Evolutionary conservation across 768 basidiomycete genomes (phyloP).

Genomic region (Trametes coccinea): DNA sequence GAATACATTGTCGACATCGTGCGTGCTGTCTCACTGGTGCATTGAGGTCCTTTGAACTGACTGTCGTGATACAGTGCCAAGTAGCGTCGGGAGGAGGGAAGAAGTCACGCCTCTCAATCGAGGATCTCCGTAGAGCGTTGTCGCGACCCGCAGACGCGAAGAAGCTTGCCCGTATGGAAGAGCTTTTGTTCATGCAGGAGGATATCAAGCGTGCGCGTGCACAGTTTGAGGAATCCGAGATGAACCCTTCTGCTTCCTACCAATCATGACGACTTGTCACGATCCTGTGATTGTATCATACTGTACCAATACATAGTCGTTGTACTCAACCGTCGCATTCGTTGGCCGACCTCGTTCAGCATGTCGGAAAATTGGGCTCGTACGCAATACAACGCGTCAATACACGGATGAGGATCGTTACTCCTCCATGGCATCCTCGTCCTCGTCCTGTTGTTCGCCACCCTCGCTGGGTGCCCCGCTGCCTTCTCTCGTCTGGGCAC

Average conservation of each 20-base stretch:
- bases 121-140: conserved; percentile 79
- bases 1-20: conserved; percentile 92
- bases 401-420: conserved; percentile 27
- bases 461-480: conserved; percentile 23
- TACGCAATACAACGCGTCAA: neutral
- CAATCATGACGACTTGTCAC: conserved; percentile 20
- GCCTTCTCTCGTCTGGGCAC: conserved; percentile 21
- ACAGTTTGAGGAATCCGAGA: conserved; percentile 66
- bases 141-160: conserved; percentile 88
- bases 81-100: conserved; percentile 68
- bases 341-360: too few relatives aligned
- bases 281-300: conserved; percentile 9
- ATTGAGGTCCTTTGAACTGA: neutral
- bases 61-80: conserved; percentile 54
- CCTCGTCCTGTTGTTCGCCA: conserved; percentile 35
- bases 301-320: neutral
- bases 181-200: conserved; percentile 90
- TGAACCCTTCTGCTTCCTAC: conserved; percentile 48
- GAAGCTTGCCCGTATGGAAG: conserved; percentile 90
- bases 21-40: conserved; percentile 33
- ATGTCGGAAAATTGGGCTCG: too few relatives aligned
- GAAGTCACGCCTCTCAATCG: conserved; percentile 77
- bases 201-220: conserved; percentile 87
- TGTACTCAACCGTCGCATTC: neutral
- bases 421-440: conserved; percentile 68